phyloP scores from a whole-genome alignment of 192 early-diverging fungal species.

The Coemansia nantahalensis region DNA sequence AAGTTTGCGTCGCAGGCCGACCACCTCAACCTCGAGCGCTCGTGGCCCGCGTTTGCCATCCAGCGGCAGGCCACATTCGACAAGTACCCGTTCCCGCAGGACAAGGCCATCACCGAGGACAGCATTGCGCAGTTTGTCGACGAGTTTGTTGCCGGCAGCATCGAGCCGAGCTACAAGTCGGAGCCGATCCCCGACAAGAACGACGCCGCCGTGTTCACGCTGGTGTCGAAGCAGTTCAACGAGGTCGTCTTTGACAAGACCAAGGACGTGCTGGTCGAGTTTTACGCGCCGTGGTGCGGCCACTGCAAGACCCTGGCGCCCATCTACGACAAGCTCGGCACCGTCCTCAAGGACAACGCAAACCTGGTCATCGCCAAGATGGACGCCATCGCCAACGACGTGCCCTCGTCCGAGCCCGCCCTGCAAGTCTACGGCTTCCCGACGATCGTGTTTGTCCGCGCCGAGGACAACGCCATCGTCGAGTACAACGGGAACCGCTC shows the following conservation, averaged over 20 bases:
- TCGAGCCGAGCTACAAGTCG: slow-evolving; percentile 79
- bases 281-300: slow-evolving; percentile 93
- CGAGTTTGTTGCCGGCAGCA: slow-evolving; percentile 62
- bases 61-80: slow-evolving; percentile 68
- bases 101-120: slow-evolving; percentile 60
- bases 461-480: slow-evolving; percentile 71
- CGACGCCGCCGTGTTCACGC: slow-evolving; percentile 83
- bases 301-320: slow-evolving; percentile 83
- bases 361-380: slow-evolving; percentile 86
- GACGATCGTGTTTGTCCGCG: slow-evolving; percentile 91
- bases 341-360: slow-evolving; percentile 52
- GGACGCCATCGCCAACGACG: slow-evolving; percentile 93
- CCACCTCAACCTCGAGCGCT: slow-evolving; percentile 85
- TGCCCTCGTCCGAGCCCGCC: slow-evolving; percentile 62
- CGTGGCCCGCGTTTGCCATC: slow-evolving; percentile 93
- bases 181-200: slow-evolving; percentile 80
- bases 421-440: slow-evolving; percentile 91
- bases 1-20: slow-evolving; percentile 85
- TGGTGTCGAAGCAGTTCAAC: slow-evolving; percentile 79
- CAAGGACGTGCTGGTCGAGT: slow-evolving; percentile 65
- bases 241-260: slow-evolving; percentile 12
- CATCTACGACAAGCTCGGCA: slow-evolving; percentile 82
- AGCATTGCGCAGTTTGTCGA: slow-evolving; percentile 62
- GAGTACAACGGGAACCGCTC: slow-evolving; percentile 84
- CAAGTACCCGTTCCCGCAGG: slow-evolving; percentile 87